These are phyloP conservation scores for Spergularia azorica DNA, from an alignment of 179 eudicot genomes.

Conservation along the genomic window DNA sequence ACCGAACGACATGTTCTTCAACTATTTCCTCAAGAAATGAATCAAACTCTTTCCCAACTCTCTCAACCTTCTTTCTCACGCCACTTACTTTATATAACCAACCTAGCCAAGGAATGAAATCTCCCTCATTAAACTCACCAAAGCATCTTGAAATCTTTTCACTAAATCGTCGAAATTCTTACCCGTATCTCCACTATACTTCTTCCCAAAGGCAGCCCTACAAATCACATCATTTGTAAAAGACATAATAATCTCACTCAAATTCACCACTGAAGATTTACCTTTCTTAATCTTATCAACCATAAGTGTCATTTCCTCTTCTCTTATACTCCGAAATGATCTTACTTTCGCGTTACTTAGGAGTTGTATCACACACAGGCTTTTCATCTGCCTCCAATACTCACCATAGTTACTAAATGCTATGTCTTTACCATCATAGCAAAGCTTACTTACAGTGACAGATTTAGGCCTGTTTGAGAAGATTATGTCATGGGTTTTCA, in stretches of 20 bases:
- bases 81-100: conserved; percentile 38
- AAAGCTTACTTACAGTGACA: neutral
- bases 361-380: conserved; percentile 15
- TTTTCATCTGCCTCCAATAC: conserved; percentile 35
- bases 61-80: conserved; percentile 19
- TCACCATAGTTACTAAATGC: conserved; percentile 23
- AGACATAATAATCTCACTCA: conserved; percentile 9
- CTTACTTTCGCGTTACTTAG: conserved; percentile 19
- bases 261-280: neutral
- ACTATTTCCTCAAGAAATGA: conserved; percentile 24
- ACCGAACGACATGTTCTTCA: conserved; percentile 20
- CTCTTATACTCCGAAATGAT: conserved; percentile 17
- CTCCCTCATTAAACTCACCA: conserved; percentile 32
- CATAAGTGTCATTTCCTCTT: conserved; percentile 18
- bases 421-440: conserved; percentile 15
- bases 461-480: conserved; percentile 22
- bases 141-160: conserved; percentile 11
- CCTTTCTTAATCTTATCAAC: conserved; percentile 4
- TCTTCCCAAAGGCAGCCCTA: conserved; percentile 52
- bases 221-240: conserved; percentile 33
- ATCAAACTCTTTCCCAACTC: conserved; percentile 28
- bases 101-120: conserved; percentile 39
- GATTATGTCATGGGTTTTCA: conserved; percentile 27
- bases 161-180: conserved; percentile 29
- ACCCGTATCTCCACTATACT: conserved; percentile 29